A percentile compares a stretch with the other conserved stretches of the same genome.
These are phyloP conservation scores for Annona squamosa DNA, from an alignment of 164 flowering plant genomes.

Conservation along the genomic window DNA sequence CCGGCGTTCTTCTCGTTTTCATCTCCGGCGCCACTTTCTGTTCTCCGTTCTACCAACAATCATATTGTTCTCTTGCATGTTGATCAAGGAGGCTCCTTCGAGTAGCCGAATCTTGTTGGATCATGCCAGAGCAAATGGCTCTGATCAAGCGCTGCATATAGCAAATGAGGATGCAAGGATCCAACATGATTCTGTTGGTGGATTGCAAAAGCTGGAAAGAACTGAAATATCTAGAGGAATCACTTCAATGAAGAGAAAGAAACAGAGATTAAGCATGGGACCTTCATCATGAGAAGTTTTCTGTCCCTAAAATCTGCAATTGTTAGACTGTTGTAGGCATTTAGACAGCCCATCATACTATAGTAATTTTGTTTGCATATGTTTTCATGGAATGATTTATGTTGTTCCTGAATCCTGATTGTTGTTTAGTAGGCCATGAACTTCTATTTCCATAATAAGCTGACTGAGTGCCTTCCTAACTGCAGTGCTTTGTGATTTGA, in stretches of 20 bases:
- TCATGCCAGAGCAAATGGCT: conserved; percentile 14
- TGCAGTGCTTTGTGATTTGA: conserved; percentile 9
- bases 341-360: conserved; percentile 66
- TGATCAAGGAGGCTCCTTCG: conserved; percentile 52
- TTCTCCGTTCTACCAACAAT: conserved; percentile 64
- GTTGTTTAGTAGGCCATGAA: too few relatives aligned
- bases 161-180: conserved; percentile 19
- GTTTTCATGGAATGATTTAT: background rate
- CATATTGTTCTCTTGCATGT: conserved; percentile 73
- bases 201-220: background rate
- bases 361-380: conserved; percentile 36
- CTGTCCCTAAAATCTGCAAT: conserved; percentile 53
- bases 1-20: too few relatives aligned
- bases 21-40: conserved; percentile 18
- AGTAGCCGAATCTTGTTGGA: conserved; percentile 23
- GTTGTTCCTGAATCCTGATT: background rate
- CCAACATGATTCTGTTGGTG: background rate
- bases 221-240: conserved; percentile 21
- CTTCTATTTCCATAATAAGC: too few relatives aligned
- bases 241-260: conserved; percentile 47
- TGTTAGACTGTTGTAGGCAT: conserved; percentile 53
- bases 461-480: conserved; percentile 13
- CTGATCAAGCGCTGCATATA: background rate
- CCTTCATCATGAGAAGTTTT: conserved; percentile 36
- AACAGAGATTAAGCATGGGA: conserved; percentile 24